A percentile compares a stretch with the other conserved stretches of the same genome.
Evolutionary conservation across 768 basidiomycete genomes (phyloP).

Genomic region (Amanita subjunquillea): DNA sequence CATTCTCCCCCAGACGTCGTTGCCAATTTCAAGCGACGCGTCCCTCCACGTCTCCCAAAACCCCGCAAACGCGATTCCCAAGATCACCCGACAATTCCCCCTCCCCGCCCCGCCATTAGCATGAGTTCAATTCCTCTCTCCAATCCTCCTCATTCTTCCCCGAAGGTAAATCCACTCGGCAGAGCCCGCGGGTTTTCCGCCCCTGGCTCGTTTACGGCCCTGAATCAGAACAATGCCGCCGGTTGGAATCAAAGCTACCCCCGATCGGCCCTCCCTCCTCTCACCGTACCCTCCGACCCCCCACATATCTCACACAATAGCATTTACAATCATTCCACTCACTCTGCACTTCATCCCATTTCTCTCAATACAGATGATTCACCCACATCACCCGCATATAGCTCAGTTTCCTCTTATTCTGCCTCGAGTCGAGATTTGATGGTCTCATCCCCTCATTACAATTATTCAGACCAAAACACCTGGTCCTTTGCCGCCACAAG

Average conservation of each 20-base stretch:
- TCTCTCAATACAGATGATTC: constrained; percentile 58
- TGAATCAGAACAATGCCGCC: constrained; percentile 44
- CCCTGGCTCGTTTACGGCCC: constrained; percentile 69
- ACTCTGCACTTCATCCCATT: constrained; percentile 50
- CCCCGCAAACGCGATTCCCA: constrained; percentile 72
- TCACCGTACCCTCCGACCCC: constrained; percentile 74
- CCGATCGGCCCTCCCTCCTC: constrained; percentile 63
- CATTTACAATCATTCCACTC: constrained; percentile 52
- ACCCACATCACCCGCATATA: constrained; percentile 36
- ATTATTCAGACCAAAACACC: constrained; percentile 47
- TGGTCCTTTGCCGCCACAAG: constrained; percentile 38
- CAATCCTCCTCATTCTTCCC: constrained; percentile 37
- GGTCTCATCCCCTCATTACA: constrained; percentile 44
- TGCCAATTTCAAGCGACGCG: constrained; percentile 90
- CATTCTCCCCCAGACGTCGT: constrained; percentile 86
- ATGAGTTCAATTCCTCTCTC: constrained; percentile 61
- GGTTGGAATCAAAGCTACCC: constrained; percentile 54
- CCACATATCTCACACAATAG: constrained; percentile 46
- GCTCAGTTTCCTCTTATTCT: constrained; percentile 32
- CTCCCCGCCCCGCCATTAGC: constrained; percentile 67
- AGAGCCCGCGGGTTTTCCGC: constrained; percentile 76
- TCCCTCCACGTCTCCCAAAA: constrained; percentile 86
- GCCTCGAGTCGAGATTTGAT: constrained; percentile 31
- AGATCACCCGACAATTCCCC: constrained; percentile 60
- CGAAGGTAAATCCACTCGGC: constrained; percentile 32